These are phyloP conservation scores for Thraustochytrium striatum DNA, from an alignment of 352 stramenopile species.

Conservation along the genomic window DNA sequence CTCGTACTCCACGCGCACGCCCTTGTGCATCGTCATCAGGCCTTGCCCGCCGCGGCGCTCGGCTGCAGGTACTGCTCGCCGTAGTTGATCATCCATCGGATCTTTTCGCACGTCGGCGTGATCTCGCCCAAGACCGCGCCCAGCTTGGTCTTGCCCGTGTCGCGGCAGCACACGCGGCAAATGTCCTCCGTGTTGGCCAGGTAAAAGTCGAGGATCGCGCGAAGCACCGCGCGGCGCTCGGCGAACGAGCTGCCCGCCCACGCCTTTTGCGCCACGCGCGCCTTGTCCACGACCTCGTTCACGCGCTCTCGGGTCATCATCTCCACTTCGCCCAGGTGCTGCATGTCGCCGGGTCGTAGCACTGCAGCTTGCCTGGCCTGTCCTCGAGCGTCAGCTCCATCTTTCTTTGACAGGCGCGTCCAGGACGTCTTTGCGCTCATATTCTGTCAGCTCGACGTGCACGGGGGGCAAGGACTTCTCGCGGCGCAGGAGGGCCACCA, in stretches of 20 bases:
- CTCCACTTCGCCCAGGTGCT: slow-evolving; percentile 62
- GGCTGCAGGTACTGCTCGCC: slow-evolving; percentile 67
- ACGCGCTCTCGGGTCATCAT: slow-evolving; percentile 66
- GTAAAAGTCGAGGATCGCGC: slow-evolving; percentile 60
- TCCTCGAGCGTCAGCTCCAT: slow-evolving; percentile 43
- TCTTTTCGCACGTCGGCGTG: slow-evolving; percentile 79
- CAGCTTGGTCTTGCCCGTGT: slow-evolving; percentile 72
- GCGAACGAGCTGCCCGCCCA: slow-evolving; percentile 71
- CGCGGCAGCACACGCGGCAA: slow-evolving; percentile 61
- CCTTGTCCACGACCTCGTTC: slow-evolving; percentile 58
- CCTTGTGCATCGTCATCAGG: slow-evolving; percentile 75
- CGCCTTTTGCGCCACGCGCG: slow-evolving; percentile 64
- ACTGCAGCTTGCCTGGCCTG: slow-evolving; percentile 47
- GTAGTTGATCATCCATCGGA: slow-evolving; percentile 66
- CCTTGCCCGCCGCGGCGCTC: slow-evolving; percentile 62
- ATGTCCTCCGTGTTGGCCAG: slow-evolving; percentile 70
- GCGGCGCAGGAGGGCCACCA: too few relatives aligned
- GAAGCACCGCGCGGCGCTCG: slow-evolving; percentile 66
- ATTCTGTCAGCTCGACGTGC: slow-evolving; percentile 27
- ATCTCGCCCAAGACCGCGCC: slow-evolving; percentile 64
- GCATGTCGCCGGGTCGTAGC: slow-evolving; percentile 48
- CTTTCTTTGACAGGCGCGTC: slow-evolving; percentile 41
- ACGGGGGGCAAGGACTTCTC: too few relatives aligned
- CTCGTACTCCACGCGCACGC: slow-evolving; percentile 74
- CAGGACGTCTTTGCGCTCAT: slow-evolving; percentile 22